Evolutionary conservation across 768 basidiomycete genomes (phyloP), one percentile per base, ranked within the genome.

Genomic region (Lentinus tigrinus): DNA sequence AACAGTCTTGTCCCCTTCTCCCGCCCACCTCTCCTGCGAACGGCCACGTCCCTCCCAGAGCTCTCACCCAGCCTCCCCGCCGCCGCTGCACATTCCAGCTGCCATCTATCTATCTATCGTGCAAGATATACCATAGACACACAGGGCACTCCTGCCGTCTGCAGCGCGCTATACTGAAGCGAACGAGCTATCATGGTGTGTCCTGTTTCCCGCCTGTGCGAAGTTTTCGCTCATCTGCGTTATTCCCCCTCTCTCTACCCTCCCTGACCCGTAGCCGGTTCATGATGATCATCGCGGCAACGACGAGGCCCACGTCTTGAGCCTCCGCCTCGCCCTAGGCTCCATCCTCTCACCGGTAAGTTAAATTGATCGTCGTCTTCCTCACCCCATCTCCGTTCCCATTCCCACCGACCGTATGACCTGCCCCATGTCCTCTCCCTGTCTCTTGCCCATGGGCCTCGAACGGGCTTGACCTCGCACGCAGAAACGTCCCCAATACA

Each of bases 301-400:
- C 47, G 49, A 50, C 36, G 71, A 72, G 23, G 66, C 66, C 1
- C 69, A 73, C 44, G 63, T 73, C 38, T 49, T 65, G 39, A 66
- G 63, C 8, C 72, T 85, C 24, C 75, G 81, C 37, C 77, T 84
- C 26, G 84, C 81, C 0, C 69, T 87, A 51, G 85, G 85, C 21
- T 84, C 82, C 63, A 85, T 87, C 42, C 70, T 87, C 13, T 72
- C 80, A 11, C 84, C 84, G 60, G 84, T 85, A 66, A 70, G 83
- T 77, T 34, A 36, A 19, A 14, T 16, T 52, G 8, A 24, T 40
- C 39, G 24, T 39, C 28, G 21, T 40, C 24, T 39, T 7, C 47
- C 54, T 19, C 44, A 24, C 31, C 42, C 17, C 17, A 40, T 50
- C n/a, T 21, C n/a, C 58, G 39, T 26, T 46, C 49, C 56, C 47